A percentile compares a stretch with the other conserved stretches of the same genome.
These are phyloP conservation scores for Panicum virgatum DNA, from an alignment of 202 grass and related monocot species.

Conservation along the genomic window DNA sequence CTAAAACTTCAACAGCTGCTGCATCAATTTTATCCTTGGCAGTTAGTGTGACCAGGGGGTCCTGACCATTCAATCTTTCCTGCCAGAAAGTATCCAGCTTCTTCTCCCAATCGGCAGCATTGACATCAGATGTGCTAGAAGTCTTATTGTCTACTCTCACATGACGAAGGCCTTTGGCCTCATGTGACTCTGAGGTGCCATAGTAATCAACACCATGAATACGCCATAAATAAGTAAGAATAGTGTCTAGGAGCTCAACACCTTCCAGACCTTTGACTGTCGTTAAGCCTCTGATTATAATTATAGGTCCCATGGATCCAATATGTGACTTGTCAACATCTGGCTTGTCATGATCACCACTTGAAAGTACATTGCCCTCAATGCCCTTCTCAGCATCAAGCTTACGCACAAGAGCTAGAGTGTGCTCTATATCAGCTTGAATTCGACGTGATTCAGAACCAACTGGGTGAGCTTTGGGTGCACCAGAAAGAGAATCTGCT, in stretches of 20 bases:
- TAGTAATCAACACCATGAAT: slow-evolving; percentile 98
- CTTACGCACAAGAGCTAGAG: slow-evolving; percentile 66
- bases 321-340: slow-evolving; percentile 88
- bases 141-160: slow-evolving; percentile 80
- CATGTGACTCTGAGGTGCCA: slow-evolving; percentile 76
- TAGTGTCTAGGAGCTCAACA: slow-evolving; percentile 86
- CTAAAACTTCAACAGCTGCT: slow-evolving; percentile 77
- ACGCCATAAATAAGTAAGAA: slow-evolving; percentile 94
- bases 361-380: slow-evolving; percentile 65
- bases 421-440: slow-evolving; percentile 83
- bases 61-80: slow-evolving; percentile 73
- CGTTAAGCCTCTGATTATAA: slow-evolving; percentile 87
- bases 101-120: slow-evolving; percentile 87
- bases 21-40: slow-evolving; percentile 97
- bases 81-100: slow-evolving; percentile 88
- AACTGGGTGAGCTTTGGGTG: slow-evolving; percentile 76
- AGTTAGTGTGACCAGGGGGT: slow-evolving; percentile 71
- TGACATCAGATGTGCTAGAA: slow-evolving; percentile 54
- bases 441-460: slow-evolving; percentile 72
- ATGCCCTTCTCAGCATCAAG: slow-evolving; percentile 92
- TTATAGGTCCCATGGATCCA: slow-evolving; percentile 93
- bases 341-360: slow-evolving; percentile 60
- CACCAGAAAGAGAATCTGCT: slow-evolving; percentile 61
- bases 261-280: slow-evolving; percentile 98
- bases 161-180: slow-evolving; percentile 77